Base-by-base conservation (phyloP, 441 rosid genomes). In the Breynia disticha region DNA sequence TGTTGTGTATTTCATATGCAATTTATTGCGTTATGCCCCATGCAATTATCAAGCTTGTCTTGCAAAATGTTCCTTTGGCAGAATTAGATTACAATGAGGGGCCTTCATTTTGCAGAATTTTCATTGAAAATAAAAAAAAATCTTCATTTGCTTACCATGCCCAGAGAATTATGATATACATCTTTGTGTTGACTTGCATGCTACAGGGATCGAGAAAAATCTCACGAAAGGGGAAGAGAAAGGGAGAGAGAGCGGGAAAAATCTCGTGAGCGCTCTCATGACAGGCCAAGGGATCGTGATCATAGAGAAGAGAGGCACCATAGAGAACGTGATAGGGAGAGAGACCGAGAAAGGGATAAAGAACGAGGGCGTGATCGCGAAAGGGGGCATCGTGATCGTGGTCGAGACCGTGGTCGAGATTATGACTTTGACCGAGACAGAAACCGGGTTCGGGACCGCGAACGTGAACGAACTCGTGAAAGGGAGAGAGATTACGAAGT, bases 151-250 rank as follows among this genome's bases (percentile, higher is more conserved):
- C 32, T 24, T 24, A 2, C 7, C 7, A 7, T 24, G 32, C 3
- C 7, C 32, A 24, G 7, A 7, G 32, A 24, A 24, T 24, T 3
- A 24, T 24, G 32, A 24, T 24, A 24, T 24, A 24, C 7, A 24
- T 24, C 4, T 24, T 24, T 24, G 32, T 24, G 32, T 24, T 24
- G 43, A 7, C 35, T 74, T 46, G 37, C 46, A 21, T 52, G 55
- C 43, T 46, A 47, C 61, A 76, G 80, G 68, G 83, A 82, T 52
- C 68, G 75, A 42, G 98, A 87, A 64, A 80, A 63, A 67, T 86
- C 93, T 16, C 94, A 78, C 63, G 97, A 89, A 56, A 82, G 79
- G 63, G 95, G 76, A 50, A 83, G 80, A 54, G 95, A 87, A 11
- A 76, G 62, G 53, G 95, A 82, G 54, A 76, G 70, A 71, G 95